Evolutionary conservation across 148 eudicot species (phyloP).

Genomic region (Limonium bicolor): DNA sequence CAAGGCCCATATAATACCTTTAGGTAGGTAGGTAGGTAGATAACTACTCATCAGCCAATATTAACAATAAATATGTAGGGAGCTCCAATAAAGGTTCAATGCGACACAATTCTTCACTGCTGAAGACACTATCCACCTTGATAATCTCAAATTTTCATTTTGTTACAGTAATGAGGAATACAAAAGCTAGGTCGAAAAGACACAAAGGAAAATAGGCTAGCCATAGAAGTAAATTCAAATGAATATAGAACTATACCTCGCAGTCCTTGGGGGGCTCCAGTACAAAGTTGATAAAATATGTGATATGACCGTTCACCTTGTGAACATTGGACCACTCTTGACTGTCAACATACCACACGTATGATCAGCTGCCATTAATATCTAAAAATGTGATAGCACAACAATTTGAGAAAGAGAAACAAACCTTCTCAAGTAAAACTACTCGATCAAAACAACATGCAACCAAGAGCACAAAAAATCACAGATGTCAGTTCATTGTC

Average conservation of each 20-base stretch:
- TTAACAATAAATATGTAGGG: no score
- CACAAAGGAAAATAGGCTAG: no score
- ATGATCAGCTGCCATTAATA: conserved; percentile 13
- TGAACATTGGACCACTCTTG: conserved; percentile 91
- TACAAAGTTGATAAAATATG: conserved; percentile 97
- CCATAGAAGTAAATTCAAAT: not conserved
- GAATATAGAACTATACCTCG: conserved; percentile 39
- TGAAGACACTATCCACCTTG: no score
- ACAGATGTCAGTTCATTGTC: conserved; percentile 8
- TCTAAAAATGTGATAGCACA: not conserved
- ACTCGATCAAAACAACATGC: conserved; percentile 13
- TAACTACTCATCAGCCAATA: no score
- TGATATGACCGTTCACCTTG: conserved; percentile 97
- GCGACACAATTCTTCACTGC: no score
- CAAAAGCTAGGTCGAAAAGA: no score
- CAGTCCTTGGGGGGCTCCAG: conserved; percentile 71
- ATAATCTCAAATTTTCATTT: no score
- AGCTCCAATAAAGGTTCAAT: no score
- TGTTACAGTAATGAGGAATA: no score
- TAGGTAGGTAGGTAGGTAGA: no score
- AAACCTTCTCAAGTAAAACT: conserved; percentile 98
- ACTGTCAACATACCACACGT: conserved; percentile 42
- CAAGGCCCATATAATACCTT: no score
- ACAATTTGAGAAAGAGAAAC: conserved; percentile 7
- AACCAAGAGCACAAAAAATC: conserved; percentile 6